Percentiles rank a stretch among this genome's conserved stretches.
phyloP scores from a whole-genome alignment of 306 rosid genomes.

The Hippophae rhamnoides region DNA sequence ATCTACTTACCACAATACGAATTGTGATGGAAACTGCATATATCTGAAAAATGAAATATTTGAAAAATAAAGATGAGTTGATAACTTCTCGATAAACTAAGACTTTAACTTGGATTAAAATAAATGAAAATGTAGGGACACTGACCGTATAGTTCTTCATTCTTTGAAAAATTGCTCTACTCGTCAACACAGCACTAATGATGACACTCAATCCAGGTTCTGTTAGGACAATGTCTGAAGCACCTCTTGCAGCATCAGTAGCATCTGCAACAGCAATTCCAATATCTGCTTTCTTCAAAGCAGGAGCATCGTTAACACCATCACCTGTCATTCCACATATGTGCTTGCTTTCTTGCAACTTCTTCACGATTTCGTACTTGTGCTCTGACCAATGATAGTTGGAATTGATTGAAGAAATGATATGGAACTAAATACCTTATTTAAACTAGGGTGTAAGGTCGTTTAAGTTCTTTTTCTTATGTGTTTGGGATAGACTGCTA shows the following conservation, averaged over 20 bases:
- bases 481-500: too few species aligned
- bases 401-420: background rate
- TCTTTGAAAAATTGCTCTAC: constrained; percentile 93
- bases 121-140: constrained; percentile 10
- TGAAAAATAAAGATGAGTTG: constrained; percentile 4
- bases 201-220: constrained; percentile 98
- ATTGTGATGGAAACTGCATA: constrained; percentile 98
- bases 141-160: constrained; percentile 97
- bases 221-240: constrained; percentile 92
- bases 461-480: too few species aligned
- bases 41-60: constrained; percentile 38
- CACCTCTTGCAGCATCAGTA: constrained; percentile 96
- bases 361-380: constrained; percentile 92
- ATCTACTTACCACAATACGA: constrained; percentile 87
- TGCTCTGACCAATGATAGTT: constrained; percentile 42
- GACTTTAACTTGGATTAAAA: background rate
- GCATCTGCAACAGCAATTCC: constrained; percentile 99
- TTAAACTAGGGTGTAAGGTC: too few species aligned
- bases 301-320: constrained; percentile 99
- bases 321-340: constrained; percentile 99
- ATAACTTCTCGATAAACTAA: constrained; percentile 5
- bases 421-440: too few species aligned
- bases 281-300: constrained; percentile 95
- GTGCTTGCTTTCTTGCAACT: constrained; percentile 93
- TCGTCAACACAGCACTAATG: constrained; percentile 91